phyloP scores from a whole-genome alignment of 345 rosid genomes.

The Raphanus raphanistrum region DNA sequence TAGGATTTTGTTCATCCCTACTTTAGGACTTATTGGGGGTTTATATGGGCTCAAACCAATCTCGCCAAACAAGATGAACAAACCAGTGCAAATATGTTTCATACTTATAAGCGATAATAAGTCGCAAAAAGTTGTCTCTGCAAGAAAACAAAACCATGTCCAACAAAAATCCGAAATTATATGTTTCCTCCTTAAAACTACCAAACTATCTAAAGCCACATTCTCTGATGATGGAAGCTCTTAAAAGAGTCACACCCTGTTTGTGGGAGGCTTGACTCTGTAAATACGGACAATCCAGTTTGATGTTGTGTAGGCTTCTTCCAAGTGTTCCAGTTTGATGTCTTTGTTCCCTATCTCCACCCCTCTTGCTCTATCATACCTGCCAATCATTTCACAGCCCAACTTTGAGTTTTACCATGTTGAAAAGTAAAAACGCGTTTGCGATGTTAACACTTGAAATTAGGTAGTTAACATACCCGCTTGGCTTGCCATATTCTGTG shows the following conservation, averaged over 20 bases:
- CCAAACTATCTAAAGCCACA: slow-evolving; percentile 29
- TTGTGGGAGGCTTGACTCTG: slow-evolving; percentile 92
- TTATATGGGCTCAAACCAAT: background rate
- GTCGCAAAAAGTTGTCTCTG: slow-evolving; percentile 15
- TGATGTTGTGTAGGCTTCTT: slow-evolving; percentile 96
- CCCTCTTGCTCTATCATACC: slow-evolving; percentile 96
- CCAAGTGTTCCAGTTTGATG: slow-evolving; percentile 82
- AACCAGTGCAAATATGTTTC: slow-evolving; percentile 15
- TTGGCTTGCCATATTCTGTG: slow-evolving; percentile 90
- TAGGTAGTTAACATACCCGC: slow-evolving; percentile 66
- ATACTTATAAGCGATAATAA: slow-evolving; percentile 6
- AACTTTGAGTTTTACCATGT: background rate
- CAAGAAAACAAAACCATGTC: slow-evolving; percentile 7
- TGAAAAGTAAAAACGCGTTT: background rate
- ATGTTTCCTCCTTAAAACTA: slow-evolving; percentile 23
- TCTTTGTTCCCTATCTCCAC: slow-evolving; percentile 98
- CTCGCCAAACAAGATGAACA: background rate
- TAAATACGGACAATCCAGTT: slow-evolving; percentile 99
- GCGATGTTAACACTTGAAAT: background rate
- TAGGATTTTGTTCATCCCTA: background rate
- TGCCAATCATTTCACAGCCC: slow-evolving; percentile 36
- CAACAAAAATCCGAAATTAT: slow-evolving; percentile 24
- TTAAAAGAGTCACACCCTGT: slow-evolving; percentile 65
- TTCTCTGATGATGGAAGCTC: background rate
- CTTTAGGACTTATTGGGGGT: background rate